These are phyloP conservation scores for Colletotrichum truncatum DNA, from an alignment of 2,329 filamentous ascomycete genomes.

Conservation along the genomic window DNA sequence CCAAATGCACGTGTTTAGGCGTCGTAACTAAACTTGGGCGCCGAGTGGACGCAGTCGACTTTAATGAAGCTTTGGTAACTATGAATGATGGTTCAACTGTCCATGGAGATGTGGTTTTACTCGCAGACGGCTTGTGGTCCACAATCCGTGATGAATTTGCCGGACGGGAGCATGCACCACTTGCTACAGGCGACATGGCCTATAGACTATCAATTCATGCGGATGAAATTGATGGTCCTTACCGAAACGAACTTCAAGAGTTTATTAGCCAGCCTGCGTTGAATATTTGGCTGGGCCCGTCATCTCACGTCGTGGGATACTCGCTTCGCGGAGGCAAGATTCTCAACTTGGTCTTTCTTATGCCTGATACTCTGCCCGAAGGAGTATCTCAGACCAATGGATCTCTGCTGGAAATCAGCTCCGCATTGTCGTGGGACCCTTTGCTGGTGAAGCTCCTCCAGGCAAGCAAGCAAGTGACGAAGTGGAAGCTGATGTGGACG, in stretches of 20 bases:
- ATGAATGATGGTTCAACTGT: conserved; percentile 44
- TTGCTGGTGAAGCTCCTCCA: conserved; percentile 42
- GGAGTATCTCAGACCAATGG: conserved; percentile 58
- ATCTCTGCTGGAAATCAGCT: conserved; percentile 49
- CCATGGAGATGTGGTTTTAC: conserved; percentile 52
- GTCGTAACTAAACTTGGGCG: conserved; percentile 35
- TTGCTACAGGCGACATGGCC: conserved; percentile 63
- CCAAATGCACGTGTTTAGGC: conserved; percentile 55
- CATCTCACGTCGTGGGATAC: conserved; percentile 58
- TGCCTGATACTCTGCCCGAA: neutral
- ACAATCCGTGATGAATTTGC: conserved; percentile 52
- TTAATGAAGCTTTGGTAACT: conserved; percentile 36
- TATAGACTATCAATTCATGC: conserved; percentile 60
- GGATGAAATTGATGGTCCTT: conserved; percentile 53
- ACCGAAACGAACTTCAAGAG: conserved; percentile 44
- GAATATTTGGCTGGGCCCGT: conserved; percentile 63
- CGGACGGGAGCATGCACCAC: conserved; percentile 50
- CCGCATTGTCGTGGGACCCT: conserved; percentile 42
- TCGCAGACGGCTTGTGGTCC: conserved; percentile 56
- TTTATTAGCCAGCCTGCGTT: conserved; percentile 57
- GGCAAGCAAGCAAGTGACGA: conserved; percentile 47
- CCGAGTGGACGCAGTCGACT: neutral
- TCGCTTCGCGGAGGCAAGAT: conserved; percentile 49
- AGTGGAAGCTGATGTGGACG: conserved; percentile 56
- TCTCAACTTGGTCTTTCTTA: conserved; percentile 49